Base-by-base conservation (phyloP, 2,329 filamentous ascomycete species). In the Colletotrichum sp. region DNA sequence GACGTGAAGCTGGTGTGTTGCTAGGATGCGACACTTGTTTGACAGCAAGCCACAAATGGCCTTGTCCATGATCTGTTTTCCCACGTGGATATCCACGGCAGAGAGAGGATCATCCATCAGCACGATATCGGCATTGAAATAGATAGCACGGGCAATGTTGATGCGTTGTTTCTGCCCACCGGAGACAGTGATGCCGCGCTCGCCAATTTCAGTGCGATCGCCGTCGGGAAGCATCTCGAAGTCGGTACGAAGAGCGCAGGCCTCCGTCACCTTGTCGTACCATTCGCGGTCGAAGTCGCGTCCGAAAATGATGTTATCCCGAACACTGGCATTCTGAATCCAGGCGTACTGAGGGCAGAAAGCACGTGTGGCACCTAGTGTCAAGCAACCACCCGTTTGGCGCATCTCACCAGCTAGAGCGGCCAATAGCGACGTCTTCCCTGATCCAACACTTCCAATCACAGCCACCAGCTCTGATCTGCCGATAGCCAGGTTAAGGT, bases 331-430 rank as follows among this genome's bases (percentile, higher is more conserved):
- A 81, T 98, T 99, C 82, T 99, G 96, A 67, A 99, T 98, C 96
- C 96, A 99, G 0, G 96, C 95, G 81, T 98, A 98, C 82, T 99
- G 96, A 0, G 96, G 96, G 79, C 96, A 99, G 81, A 98, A 98
- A 0, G 96, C 95, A 77, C 96, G 90, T 3, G 92, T 93, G 0
- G 95, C 95, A 57, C 96, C 95, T 79, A 97, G 90, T 0, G 91
- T 90, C 6, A 98, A 90, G 39, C 93, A 89, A 15, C 96, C 96
- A 6, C 85, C 87, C 0, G 94, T 97, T 83, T 94, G 94, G 55
- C 95, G 92, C 96, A 99, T 99, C 78, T 99, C 96, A 30, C 96
- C 96, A 2, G 96, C 96, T 59, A 99, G 86, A 1, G 96, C 95
- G 34, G 95, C 94, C 6, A 99, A 90, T 2, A 99, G 86, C 0